A percentile compares a stretch with the other conserved stretches of the same genome.
Conservation (phyloP, 2,329 filamentous ascomycete genomes). For the Thielaviopsis populi region DNA sequence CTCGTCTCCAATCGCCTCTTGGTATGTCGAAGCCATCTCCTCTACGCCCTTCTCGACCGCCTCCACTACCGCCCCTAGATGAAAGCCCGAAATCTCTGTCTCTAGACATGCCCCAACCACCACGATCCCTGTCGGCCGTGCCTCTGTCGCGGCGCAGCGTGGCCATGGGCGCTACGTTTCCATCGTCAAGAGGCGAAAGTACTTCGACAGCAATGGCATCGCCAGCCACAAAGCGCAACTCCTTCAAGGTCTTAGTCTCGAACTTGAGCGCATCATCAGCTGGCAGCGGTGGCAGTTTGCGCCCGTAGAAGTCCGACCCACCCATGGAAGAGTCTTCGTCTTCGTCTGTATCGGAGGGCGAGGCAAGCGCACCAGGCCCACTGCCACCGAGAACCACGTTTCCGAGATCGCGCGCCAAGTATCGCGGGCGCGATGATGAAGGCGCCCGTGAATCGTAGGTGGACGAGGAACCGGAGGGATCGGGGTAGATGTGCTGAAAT, state of each 20-base stretch:
- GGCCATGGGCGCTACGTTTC: constrained; percentile 52
- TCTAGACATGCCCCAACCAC: background rate
- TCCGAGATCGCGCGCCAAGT: constrained; percentile 66
- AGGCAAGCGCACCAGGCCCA: constrained; percentile 29
- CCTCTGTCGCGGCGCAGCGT: constrained; percentile 30
- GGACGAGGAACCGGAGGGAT: constrained; percentile 33
- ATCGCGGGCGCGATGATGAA: constrained; percentile 32
- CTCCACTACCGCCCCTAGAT: background rate
- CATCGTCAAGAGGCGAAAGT: constrained; percentile 58
- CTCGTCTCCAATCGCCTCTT: constrained; percentile 22
- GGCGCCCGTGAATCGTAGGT: constrained; percentile 19
- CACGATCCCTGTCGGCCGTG: constrained; percentile 19
- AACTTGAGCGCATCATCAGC: constrained; percentile 35
- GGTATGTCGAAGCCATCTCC: constrained; percentile 20
- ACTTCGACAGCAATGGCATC: constrained; percentile 79
- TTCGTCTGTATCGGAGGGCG: constrained; percentile 17
- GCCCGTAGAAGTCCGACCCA: constrained; percentile 57
- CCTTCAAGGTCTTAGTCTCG: constrained; percentile 56
- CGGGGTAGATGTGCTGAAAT: constrained; percentile 75
- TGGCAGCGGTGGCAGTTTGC: constrained; percentile 43
- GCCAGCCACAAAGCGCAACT: constrained; percentile 71
- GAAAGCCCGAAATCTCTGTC: background rate
- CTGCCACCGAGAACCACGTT: constrained; percentile 61
- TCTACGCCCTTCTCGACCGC: constrained; percentile 20
- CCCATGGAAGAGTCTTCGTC: constrained; percentile 31